Evolutionary conservation across 2,329 filamentous ascomycete species (phyloP).

Genomic region (Fusarium neocosmosporiellum): DNA sequence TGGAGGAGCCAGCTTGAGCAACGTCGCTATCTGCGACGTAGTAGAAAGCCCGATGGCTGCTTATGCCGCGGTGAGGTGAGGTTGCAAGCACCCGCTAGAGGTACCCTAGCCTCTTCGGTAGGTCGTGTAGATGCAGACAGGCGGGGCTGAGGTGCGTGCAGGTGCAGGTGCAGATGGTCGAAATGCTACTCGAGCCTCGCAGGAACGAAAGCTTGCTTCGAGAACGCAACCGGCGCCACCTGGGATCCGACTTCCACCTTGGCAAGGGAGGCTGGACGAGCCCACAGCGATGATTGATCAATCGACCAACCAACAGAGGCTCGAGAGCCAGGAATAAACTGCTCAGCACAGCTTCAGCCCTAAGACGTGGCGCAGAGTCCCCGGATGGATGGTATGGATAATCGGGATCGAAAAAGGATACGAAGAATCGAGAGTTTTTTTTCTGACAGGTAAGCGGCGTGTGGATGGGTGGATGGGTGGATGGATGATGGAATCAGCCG

Average conservation of each 20-base stretch:
- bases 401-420: conserved; percentile 7
- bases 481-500: conserved; percentile 27
- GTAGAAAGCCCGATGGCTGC: conserved; percentile 13
- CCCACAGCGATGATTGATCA: neutral
- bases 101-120: neutral
- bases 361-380: conserved; percentile 33
- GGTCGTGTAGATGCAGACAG: neutral
- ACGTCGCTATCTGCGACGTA: conserved; percentile 42
- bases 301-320: conserved; percentile 3
- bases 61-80: conserved; percentile 16
- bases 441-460: conserved; percentile 13
- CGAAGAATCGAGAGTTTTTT: conserved; percentile 8
- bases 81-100: conserved; percentile 18
- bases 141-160: neutral
- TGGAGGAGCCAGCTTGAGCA: conserved; percentile 62
- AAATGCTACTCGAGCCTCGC: conserved; percentile 8
- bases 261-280: conserved; percentile 32
- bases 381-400: conserved; percentile 21
- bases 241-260: conserved; percentile 33
- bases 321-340: conserved; percentile 7
- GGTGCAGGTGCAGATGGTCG: neutral
- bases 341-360: neutral
- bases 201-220: conserved; percentile 18
- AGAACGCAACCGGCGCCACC: conserved; percentile 22
- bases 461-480: conserved; percentile 16